Conservation (phyloP, 208 protist genomes). For the Leishmania amazonensis region DNA sequence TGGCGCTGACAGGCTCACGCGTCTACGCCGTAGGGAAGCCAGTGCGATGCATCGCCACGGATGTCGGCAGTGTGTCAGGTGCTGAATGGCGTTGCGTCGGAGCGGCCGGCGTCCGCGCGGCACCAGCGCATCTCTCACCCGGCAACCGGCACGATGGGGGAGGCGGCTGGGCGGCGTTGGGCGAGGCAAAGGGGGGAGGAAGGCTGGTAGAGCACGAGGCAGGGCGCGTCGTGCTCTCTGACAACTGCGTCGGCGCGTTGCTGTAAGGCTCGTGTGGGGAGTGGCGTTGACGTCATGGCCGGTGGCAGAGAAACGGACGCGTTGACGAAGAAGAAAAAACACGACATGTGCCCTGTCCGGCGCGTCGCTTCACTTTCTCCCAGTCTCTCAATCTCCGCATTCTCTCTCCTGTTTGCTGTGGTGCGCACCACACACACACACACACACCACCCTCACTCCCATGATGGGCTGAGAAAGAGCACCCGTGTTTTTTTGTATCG, state of each 20-base stretch:
- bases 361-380: neutral
- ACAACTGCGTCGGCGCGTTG: neutral
- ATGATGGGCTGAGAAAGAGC: neutral
- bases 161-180: neutral
- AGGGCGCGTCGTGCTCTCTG: neutral
- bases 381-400: neutral
- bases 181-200: neutral
- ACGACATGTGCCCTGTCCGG: no score
- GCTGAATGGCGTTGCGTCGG: neutral
- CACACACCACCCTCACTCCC: neutral
- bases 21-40: neutral
- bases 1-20: neutral
- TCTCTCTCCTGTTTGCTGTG: neutral
- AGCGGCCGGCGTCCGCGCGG: neutral
- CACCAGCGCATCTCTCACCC: neutral
- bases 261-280: neutral
- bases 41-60: neutral
- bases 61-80: neutral
- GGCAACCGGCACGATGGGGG: neutral
- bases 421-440: neutral
- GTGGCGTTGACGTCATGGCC: no score
- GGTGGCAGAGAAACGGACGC: neutral
- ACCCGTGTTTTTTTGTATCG: neutral
- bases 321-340: neutral
- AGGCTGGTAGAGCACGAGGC: neutral